Conservation (phyloP, 495 filamentous ascomycete species). For the Penicillium waksmanii region DNA sequence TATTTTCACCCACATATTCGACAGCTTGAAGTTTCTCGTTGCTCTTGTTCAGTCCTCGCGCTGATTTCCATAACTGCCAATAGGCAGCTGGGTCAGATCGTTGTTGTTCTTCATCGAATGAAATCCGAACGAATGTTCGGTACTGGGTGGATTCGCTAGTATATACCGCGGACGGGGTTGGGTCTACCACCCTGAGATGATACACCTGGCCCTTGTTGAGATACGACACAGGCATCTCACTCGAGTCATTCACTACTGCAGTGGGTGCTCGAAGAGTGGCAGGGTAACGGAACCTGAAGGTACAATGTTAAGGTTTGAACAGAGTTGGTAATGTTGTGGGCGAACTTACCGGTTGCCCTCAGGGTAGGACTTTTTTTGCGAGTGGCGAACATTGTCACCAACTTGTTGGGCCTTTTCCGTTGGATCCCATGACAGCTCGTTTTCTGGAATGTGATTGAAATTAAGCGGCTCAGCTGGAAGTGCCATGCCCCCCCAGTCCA, state of each 20-base stretch:
- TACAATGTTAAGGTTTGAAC: not conserved
- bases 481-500: not conserved
- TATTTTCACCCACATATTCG: conserved; percentile 76
- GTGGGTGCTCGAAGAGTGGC: conserved; percentile 8
- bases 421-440: not conserved
- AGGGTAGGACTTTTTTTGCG: not conserved
- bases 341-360: conserved; percentile 1
- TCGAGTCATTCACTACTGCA: conserved; percentile 1
- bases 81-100: conserved; percentile 77
- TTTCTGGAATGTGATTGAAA: not conserved
- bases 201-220: conserved; percentile 98
- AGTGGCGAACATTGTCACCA: not conserved
- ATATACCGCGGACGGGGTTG: conserved; percentile 46
- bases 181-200: conserved; percentile 75
- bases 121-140: conserved; percentile 85
- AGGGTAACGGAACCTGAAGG: conserved; percentile 6
- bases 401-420: not conserved
- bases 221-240: conserved; percentile 82
- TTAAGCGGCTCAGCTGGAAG: not conserved
- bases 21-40: conserved; percentile 89
- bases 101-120: conserved; percentile 93
- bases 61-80: conserved; percentile 98
- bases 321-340: too few species aligned
- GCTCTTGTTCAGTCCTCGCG: conserved; percentile 63
- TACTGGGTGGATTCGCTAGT: conserved; percentile 59